Conservation (phyloP, 805 yeast species). For the Priceomyces melissophilus region DNA sequence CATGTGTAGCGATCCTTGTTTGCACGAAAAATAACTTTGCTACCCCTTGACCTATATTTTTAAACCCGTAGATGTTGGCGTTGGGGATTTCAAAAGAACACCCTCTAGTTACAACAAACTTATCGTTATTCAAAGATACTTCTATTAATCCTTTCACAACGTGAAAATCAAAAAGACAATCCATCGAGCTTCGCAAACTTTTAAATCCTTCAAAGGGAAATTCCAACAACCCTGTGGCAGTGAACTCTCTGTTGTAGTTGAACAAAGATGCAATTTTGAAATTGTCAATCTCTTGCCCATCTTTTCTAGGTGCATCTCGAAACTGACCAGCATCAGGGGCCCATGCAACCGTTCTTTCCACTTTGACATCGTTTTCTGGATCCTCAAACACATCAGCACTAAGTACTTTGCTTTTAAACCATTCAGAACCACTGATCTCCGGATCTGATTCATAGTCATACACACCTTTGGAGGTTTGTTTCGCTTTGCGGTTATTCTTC, state of each 20-base stretch:
- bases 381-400: conserved; percentile 49
- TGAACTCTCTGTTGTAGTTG: conserved; percentile 55
- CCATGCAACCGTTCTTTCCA: conserved; percentile 54
- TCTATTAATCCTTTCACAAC: conserved; percentile 70
- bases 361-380: conserved; percentile 30
- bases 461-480: conserved; percentile 6
- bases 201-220: conserved; percentile 62
- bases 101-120: conserved; percentile 63
- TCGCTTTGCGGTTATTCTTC: conserved; percentile 10
- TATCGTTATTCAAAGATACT: conserved; percentile 56
- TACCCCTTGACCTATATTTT: conserved; percentile 53
- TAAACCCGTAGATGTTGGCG: conserved; percentile 67
- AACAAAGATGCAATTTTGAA: conserved; percentile 64
- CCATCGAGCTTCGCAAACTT: conserved; percentile 57
- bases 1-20: conserved; percentile 11
- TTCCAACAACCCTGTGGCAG: conserved; percentile 72
- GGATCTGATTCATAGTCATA: conserved; percentile 37
- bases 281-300: conserved; percentile 37
- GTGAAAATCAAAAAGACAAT: conserved; percentile 69
- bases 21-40: conserved; percentile 78
- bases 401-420: conserved; percentile 45
- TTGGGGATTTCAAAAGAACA: conserved; percentile 81
- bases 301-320: conserved; percentile 32
- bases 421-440: conserved; percentile 47
- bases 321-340: conserved; percentile 54